Conservation (phyloP, 352 stramenopile species). For the Globisporangium radiosum region DNA sequence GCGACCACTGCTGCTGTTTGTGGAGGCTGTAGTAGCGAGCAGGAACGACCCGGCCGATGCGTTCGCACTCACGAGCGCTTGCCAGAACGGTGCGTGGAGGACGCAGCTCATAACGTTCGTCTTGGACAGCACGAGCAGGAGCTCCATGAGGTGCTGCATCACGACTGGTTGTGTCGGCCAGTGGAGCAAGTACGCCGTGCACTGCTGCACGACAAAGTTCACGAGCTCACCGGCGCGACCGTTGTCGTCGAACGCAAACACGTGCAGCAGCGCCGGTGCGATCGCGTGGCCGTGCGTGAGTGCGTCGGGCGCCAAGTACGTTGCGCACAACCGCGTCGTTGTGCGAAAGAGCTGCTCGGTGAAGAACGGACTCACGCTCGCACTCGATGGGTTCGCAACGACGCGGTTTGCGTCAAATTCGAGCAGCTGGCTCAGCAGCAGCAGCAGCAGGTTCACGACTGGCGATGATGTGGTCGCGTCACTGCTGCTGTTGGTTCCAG, state of each 20-base stretch:
- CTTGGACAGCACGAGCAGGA: constrained; percentile 62
- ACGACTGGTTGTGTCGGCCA: constrained; percentile 80
- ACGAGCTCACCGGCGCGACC: constrained; percentile 50
- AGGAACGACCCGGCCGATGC: constrained; percentile 54
- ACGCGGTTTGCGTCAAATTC: constrained; percentile 63
- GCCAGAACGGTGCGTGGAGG: constrained; percentile 51
- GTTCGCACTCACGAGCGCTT: constrained; percentile 69
- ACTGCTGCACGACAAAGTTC: constrained; percentile 64
- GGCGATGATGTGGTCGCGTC: constrained; percentile 13
- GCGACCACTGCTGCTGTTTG: constrained; percentile 1
- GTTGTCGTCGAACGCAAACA: constrained; percentile 57
- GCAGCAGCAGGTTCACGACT: constrained; percentile 54
- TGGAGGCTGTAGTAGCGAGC: constrained; percentile 1
- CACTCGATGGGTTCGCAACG: constrained; percentile 42
- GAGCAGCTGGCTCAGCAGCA: constrained; percentile 65
- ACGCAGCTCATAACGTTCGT: constrained; percentile 54
- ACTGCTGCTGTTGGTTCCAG: neutral
- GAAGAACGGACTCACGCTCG: constrained; percentile 69
- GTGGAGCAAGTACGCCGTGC: constrained; percentile 65
- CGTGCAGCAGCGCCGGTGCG: constrained; percentile 42
- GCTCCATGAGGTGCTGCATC: constrained; percentile 79
- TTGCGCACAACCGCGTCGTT: constrained; percentile 67
- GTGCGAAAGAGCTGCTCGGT: constrained; percentile 70
- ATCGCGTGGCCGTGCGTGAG: constrained; percentile 31
- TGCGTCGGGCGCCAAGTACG: constrained; percentile 57